Percentiles rank a stretch among this genome's conserved stretches.
phyloP scores from a whole-genome alignment of 192 early-diverging fungal genomes.

The Rhizophagus sp. region DNA sequence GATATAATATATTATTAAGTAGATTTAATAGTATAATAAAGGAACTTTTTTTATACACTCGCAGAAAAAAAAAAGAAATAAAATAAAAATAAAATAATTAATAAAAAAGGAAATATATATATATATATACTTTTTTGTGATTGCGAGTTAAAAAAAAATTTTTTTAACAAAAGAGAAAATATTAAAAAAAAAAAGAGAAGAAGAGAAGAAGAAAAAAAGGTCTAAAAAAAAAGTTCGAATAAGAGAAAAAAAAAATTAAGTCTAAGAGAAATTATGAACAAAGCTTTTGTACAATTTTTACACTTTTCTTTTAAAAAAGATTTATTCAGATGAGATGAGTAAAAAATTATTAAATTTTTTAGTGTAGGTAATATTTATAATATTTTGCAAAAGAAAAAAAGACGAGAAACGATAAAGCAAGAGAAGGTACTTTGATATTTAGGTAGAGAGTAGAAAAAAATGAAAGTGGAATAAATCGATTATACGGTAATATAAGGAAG shows the following conservation, averaged over 20 bases:
- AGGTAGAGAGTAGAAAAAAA: neutral
- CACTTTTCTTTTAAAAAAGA: conserved; percentile 18
- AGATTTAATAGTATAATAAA: neutral
- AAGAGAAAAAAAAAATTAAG: conserved; percentile 17
- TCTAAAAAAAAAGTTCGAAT: conserved; percentile 7
- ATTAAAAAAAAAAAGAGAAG: conserved; percentile 8
- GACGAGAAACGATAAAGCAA: conserved; percentile 12
- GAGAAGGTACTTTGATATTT: neutral
- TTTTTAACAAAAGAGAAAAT: neutral
- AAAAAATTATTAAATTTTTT: neutral
- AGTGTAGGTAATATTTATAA: conserved; percentile 8
- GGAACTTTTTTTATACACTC: neutral
- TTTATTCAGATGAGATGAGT: neutral
- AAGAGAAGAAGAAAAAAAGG: conserved; percentile 15
- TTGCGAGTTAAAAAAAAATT: neutral
- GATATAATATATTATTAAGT: neutral
- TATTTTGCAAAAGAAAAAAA: conserved; percentile 14
- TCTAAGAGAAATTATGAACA: conserved; percentile 33
- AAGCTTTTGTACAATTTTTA: conserved; percentile 36
- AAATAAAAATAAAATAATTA: neutral
- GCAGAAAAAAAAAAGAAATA: neutral
- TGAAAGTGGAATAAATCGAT: neutral
- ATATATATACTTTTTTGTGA: neutral
- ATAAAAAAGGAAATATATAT: neutral
- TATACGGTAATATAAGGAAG: conserved; percentile 18